Conservation (phyloP, 352 stramenopile species). For the Phytophthora tubulina region DNA sequence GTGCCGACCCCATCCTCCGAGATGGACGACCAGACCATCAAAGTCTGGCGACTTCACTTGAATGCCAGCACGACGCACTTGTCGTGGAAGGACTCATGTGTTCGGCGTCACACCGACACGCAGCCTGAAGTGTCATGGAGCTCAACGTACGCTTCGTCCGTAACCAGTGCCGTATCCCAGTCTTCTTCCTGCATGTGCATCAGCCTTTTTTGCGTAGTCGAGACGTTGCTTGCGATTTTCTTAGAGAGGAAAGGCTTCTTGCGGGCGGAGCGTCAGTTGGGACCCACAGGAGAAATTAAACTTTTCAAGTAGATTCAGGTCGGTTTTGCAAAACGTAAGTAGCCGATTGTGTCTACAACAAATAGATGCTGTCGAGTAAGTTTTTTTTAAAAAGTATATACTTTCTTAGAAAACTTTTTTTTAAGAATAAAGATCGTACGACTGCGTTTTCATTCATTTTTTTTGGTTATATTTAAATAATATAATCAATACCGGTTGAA, state of each 20-base stretch:
- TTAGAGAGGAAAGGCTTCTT: conserved; percentile 10
- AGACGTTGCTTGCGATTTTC: no score
- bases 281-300: neutral
- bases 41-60: conserved; percentile 3
- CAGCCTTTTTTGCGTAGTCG: no score
- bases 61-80: conserved; percentile 11
- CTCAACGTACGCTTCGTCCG: neutral
- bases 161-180: no score
- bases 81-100: neutral
- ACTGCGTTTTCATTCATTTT: no score
- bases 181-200: no score
- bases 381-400: no score
- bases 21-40: conserved; percentile 6
- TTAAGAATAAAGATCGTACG: no score
- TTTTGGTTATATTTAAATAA: no score
- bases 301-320: neutral
- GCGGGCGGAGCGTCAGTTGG: neutral
- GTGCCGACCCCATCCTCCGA: conserved; percentile 15
- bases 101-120: conserved; percentile 2
- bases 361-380: no score
- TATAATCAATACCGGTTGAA: no score
- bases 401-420: no score
- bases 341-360: no score
- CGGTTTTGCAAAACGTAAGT: neutral
- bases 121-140: neutral